These are phyloP conservation scores for Hemileccinum impolitum DNA, from an alignment of 768 basidiomycete species.

Conservation along the genomic window DNA sequence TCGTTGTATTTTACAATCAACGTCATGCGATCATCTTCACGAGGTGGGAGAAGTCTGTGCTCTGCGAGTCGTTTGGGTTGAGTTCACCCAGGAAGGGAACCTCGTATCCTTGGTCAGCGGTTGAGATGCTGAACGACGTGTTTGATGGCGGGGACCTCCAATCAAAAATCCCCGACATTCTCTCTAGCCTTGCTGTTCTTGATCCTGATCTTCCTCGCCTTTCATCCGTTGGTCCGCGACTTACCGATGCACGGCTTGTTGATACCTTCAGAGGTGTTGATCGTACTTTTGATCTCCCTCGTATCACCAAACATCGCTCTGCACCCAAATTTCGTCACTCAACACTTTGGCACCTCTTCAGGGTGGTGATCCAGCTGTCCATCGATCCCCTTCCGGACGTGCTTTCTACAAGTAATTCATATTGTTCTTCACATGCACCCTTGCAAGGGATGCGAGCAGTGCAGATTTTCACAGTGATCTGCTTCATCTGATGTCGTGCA, in stretches of 20 bases:
- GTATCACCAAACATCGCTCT: conserved; percentile 19
- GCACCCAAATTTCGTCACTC: conserved; percentile 26
- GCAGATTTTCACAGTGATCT: conserved; percentile 15
- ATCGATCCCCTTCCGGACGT: conserved; percentile 5
- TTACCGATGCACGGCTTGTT: conserved; percentile 24
- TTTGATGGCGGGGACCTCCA: conserved; percentile 14
- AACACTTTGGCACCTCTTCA: conserved; percentile 33
- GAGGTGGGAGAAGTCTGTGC: conserved; percentile 16
- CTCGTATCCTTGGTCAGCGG: conserved; percentile 20
- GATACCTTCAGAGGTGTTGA: conserved; percentile 19
- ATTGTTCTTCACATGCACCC: conserved; percentile 34
- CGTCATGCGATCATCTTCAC: conserved; percentile 39
- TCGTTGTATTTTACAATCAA: conserved; percentile 36
- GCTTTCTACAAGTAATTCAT: conserved; percentile 46
- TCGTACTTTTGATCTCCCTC: conserved; percentile 4
- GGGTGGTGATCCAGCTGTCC: conserved; percentile 28
- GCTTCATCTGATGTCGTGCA: conserved; percentile 23
- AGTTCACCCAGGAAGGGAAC: conserved; percentile 32
- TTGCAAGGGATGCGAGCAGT: conserved; percentile 19
- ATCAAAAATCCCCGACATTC: conserved; percentile 16
- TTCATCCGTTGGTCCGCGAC: conserved; percentile 7
- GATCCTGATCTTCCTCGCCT: neutral
- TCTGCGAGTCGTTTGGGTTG: conserved; percentile 42
- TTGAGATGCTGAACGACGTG: conserved; percentile 5
- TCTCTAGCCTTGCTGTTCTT: conserved; percentile 13